Percentiles rank a stretch among this genome's conserved stretches.
phyloP scores from a whole-genome alignment of 345 rosid species.

The Sisymbrium irio region DNA sequence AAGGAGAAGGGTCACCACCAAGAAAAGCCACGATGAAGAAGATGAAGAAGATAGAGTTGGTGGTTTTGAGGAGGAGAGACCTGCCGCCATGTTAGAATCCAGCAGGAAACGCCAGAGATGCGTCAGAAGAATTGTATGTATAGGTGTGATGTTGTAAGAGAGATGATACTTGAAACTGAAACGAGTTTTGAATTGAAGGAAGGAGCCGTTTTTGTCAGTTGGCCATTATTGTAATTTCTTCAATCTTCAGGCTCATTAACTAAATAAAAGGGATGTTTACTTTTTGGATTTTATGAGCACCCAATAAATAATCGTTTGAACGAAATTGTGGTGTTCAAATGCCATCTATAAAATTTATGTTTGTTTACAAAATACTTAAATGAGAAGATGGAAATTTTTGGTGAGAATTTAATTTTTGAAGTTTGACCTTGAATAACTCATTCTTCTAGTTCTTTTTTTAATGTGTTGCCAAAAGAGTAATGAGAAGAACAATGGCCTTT shows the following conservation, averaged over 20 bases:
- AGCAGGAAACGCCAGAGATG: background rate
- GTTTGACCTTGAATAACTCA: background rate
- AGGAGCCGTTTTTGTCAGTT: constrained; percentile 32
- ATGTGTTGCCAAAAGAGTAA: background rate
- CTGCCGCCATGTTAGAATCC: constrained; percentile 46
- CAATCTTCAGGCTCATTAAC: background rate
- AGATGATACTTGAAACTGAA: constrained; percentile 19
- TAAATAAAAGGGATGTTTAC: background rate
- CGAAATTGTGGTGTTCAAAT: no score
- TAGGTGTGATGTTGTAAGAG: constrained; percentile 14
- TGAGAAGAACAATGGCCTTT: background rate
- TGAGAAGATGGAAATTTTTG: background rate
- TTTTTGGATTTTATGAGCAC: background rate
- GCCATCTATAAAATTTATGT: background rate
- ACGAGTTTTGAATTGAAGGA: constrained; percentile 1
- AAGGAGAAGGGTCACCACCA: constrained; percentile 55
- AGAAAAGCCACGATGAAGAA: constrained; percentile 38
- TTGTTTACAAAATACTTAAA: background rate
- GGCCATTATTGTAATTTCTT: background rate
- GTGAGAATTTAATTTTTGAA: background rate
- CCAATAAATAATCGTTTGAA: background rate
- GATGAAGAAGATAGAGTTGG: constrained; percentile 28
- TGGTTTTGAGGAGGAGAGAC: constrained; percentile 36
- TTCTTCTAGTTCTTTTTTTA: background rate
- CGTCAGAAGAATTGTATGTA: background rate